A percentile compares a stretch with the other conserved stretches of the same genome.
phyloP scores from a whole-genome alignment of 805 yeast genomes.

The Candida ascalaphidarum region DNA sequence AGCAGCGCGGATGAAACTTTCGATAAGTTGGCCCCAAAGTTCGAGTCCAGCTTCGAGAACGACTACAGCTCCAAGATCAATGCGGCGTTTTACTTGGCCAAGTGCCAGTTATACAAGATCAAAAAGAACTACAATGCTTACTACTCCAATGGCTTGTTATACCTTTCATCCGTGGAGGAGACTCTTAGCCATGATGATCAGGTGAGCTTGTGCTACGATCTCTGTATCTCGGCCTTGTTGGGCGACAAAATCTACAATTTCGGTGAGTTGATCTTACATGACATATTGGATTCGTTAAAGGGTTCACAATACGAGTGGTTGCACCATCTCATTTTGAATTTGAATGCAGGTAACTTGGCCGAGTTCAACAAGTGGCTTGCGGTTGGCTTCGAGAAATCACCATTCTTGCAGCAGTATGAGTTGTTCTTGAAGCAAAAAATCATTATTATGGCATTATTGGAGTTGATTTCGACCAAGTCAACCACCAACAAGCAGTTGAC shows the following conservation, averaged over 20 bases:
- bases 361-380: slow-evolving; percentile 47
- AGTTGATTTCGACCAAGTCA: slow-evolving; percentile 71
- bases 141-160: slow-evolving; percentile 75
- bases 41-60: slow-evolving; percentile 36
- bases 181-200: slow-evolving; percentile 28
- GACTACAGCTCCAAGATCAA: slow-evolving; percentile 47
- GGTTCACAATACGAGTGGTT: slow-evolving; percentile 59
- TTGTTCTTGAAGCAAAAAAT: slow-evolving; percentile 80
- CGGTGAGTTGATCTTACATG: slow-evolving; percentile 90
- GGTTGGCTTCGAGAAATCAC: slow-evolving; percentile 31
- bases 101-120: slow-evolving; percentile 65
- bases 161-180: slow-evolving; percentile 63
- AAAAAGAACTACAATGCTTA: slow-evolving; percentile 73
- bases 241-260: slow-evolving; percentile 93
- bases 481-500: slow-evolving; percentile 65
- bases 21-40: slow-evolving; percentile 47
- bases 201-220: slow-evolving; percentile 54
- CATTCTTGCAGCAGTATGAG: slow-evolving; percentile 50
- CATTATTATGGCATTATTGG: slow-evolving; percentile 85
- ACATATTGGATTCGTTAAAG: slow-evolving; percentile 50
- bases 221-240: slow-evolving; percentile 77
- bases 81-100: slow-evolving; percentile 77
- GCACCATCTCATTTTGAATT: slow-evolving; percentile 54
- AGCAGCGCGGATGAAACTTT: slow-evolving; percentile 59
- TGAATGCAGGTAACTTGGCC: slow-evolving; percentile 72